Percentiles rank a stretch among this genome's conserved stretches.
phyloP scores from a whole-genome alignment of 345 rosid species.

The Pistacia vera region DNA sequence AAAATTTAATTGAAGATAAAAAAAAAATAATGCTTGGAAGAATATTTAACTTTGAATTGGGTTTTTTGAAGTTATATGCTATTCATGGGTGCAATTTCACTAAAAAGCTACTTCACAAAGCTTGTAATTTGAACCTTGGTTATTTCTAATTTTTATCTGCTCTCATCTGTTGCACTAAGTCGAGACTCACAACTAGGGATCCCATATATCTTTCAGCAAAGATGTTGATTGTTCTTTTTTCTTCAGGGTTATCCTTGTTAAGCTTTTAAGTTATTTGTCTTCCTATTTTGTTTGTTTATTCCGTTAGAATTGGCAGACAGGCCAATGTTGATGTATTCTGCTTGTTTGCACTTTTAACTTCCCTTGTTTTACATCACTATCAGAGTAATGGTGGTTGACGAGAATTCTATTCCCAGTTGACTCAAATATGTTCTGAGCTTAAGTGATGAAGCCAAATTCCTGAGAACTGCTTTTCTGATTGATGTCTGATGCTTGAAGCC shows the following conservation, averaged over 20 bases:
- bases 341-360: background rate
- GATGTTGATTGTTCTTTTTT: background rate
- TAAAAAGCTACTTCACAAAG: background rate
- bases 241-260: background rate
- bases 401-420: background rate
- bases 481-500: background rate
- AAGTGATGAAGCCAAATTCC: background rate
- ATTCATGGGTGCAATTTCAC: background rate
- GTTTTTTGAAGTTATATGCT: background rate
- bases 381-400: background rate
- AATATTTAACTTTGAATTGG: background rate
- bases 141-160: background rate
- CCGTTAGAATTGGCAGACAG: background rate
- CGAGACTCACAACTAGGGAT: too few species aligned
- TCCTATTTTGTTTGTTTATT: background rate
- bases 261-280: background rate
- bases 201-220: background rate
- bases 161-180: background rate
- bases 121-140: background rate
- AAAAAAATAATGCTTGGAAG: background rate
- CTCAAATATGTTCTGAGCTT: background rate
- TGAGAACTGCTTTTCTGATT: background rate
- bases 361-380: background rate
- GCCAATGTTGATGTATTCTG: background rate
- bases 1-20: too few species aligned